phyloP scores from a whole-genome alignment of 2,329 filamentous ascomycete genomes.

The Kalaharituber pfeilii region DNA sequence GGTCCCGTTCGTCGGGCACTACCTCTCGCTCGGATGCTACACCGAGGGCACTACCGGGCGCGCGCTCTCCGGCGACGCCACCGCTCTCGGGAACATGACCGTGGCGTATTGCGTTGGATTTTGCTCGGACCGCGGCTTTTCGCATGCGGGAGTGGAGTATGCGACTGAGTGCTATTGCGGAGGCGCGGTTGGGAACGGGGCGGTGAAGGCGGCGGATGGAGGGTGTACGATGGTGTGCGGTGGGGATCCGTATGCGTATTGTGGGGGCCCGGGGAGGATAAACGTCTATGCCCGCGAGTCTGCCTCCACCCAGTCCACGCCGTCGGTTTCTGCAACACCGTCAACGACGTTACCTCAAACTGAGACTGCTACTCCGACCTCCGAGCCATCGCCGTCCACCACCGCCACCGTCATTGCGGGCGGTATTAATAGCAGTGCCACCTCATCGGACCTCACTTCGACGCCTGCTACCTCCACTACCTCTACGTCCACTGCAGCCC shows the following conservation, averaged over 20 bases:
- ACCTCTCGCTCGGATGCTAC: constrained; percentile 27
- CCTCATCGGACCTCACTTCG: too few relatives aligned
- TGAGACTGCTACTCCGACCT: too few relatives aligned
- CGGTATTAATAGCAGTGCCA: too few relatives aligned
- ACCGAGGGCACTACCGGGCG: constrained; percentile 23
- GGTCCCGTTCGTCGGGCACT: constrained; percentile 24
- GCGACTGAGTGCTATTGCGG: constrained; percentile 21
- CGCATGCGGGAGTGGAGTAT: constrained; percentile 25
- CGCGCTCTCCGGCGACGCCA: constrained; percentile 19
- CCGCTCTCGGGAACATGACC: constrained; percentile 11
- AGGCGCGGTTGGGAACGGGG: constrained; percentile 20
- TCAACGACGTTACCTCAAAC: too few relatives aligned
- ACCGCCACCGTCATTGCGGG: too few relatives aligned
- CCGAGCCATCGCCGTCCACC: too few relatives aligned
- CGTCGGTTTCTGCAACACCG: too few relatives aligned
- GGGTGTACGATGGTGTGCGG: constrained; percentile 23
- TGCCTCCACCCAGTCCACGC: too few relatives aligned
- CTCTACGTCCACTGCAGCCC: too few relatives aligned
- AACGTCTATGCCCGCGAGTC: constrained; percentile 14
- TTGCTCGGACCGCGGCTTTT: constrained; percentile 19
- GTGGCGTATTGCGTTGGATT: constrained; percentile 10
- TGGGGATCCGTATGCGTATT: constrained; percentile 12
- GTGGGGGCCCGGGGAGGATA: constrained; percentile 11
- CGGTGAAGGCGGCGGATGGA: constrained; percentile 18
- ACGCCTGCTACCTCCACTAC: too few relatives aligned